Base-by-base conservation (phyloP, 805 yeast species). In the Yarrowia alimentaria region DNA sequence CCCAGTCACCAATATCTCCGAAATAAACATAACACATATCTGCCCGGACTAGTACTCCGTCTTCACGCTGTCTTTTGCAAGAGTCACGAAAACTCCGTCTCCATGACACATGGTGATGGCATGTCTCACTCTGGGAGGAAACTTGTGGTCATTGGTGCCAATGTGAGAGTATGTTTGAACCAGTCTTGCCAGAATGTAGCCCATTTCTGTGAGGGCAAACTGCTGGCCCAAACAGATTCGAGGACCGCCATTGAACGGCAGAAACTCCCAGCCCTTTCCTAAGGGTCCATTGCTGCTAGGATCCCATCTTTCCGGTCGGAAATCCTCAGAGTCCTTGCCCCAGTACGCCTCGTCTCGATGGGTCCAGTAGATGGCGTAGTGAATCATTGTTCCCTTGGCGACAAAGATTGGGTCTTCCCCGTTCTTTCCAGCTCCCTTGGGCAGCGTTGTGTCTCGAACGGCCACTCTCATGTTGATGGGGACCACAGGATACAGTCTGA, bases 231-330 rank as follows among this genome's bases (percentile, higher is more conserved):
- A 64, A 58, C 80, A 76, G 51, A 76, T 74, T 53, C 80, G 61
- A n/a, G 80, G 79, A 6, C 80, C 80, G 33, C 79, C 80, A 56
- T 75, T 74, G 63, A 75, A 75, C 16, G 79, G 79, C 22, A 75
- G 59, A 59, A 69, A 75, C 22, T 71, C 74, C 78, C 79, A 75
- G 3, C 48, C 48, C 25, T 16, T 13, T 9, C 48, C 48, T 2
- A 40, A 5, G 10, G 34, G 20, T 13, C 20, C 48, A n/a, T n/a
- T 60, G 37, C 60, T 58, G 30, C 57, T 51, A 52, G 66, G 66
- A 19, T 58, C 60, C 80, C 80, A 76, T 47, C 80, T 65, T 55
- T 73, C 77, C 2, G 80, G 80, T 10, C 64, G 61, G 60, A 72
- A 76, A 42, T 55, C 68, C 24, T 40, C 48, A n/a, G 75, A 71